A percentile compares a stretch with the other conserved stretches of the same genome.
Conservation (phyloP, 305 asterid genomes). For the Fraxinus baroniana region DNA sequence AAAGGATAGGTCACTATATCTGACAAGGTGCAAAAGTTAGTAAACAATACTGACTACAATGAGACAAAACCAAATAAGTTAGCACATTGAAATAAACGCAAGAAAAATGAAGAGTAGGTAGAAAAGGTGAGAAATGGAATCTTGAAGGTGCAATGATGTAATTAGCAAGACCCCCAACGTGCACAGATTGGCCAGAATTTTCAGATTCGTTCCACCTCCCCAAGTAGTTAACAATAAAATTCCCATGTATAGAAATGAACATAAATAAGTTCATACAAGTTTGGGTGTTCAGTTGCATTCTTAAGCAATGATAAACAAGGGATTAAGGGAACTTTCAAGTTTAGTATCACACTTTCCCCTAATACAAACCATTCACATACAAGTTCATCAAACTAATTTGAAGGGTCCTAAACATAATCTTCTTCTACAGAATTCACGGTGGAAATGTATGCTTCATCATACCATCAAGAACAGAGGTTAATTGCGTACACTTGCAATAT, state of each 20-base stretch:
- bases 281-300: too few relatives aligned
- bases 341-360: too few relatives aligned
- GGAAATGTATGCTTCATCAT: too few relatives aligned
- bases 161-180: slow-evolving; percentile 30
- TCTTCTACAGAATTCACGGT: too few relatives aligned
- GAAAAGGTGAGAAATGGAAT: background rate
- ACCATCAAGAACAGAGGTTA: too few relatives aligned
- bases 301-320: too few relatives aligned
- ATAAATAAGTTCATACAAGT: too few relatives aligned
- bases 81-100: background rate
- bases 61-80: background rate
- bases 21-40: slow-evolving; percentile 26
- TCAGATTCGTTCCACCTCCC: slow-evolving; percentile 36
- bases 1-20: slow-evolving; percentile 28
- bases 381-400: too few relatives aligned
- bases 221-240: slow-evolving; percentile 25
- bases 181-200: slow-evolving; percentile 32
- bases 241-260: background rate
- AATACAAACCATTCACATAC: too few relatives aligned
- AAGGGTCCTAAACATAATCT: too few relatives aligned
- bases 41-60: background rate
- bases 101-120: background rate
- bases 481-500: too few relatives aligned
- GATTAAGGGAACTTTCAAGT: too few relatives aligned
- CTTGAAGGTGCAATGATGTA: slow-evolving; percentile 30